These are phyloP conservation scores for Brasenia schreberi DNA, from an alignment of 164 flowering plant species.

Conservation along the genomic window DNA sequence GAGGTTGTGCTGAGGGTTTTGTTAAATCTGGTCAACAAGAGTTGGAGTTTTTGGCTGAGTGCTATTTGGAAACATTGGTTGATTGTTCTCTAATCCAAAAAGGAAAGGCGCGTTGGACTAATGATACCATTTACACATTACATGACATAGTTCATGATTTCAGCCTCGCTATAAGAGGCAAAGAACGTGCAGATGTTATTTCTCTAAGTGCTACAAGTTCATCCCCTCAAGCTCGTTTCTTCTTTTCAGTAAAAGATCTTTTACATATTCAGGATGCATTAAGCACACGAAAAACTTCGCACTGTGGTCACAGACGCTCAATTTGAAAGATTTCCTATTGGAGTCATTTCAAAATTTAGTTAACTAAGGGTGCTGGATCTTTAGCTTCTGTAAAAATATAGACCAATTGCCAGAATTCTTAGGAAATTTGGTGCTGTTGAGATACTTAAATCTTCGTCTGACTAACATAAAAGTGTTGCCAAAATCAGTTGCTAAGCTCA, in stretches of 20 bases:
- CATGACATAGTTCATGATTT: neutral
- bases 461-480: neutral
- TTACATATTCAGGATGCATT: too few species aligned
- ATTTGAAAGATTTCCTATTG: neutral
- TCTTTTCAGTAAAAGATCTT: too few species aligned
- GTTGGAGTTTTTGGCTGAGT: neutral
- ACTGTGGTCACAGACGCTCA: neutral
- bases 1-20: neutral
- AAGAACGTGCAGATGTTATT: neutral
- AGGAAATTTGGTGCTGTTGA: neutral
- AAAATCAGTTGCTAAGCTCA: neutral
- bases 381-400: neutral
- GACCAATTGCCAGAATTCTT: neutral
- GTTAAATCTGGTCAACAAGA: too few species aligned
- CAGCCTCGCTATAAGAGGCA: neutral
- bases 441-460: neutral
- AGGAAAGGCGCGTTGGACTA: neutral
- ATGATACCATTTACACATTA: neutral
- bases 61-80: neutral
- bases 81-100: neutral
- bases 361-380: neutral
- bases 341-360: neutral
- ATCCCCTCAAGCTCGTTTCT: too few species aligned
- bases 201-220: too few species aligned
- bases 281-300: neutral